Percentiles rank a stretch among this genome's conserved stretches.
Conservation (phyloP, 1,284 basidiomycete genomes). For the Austroboletus novae-zelandiae region DNA sequence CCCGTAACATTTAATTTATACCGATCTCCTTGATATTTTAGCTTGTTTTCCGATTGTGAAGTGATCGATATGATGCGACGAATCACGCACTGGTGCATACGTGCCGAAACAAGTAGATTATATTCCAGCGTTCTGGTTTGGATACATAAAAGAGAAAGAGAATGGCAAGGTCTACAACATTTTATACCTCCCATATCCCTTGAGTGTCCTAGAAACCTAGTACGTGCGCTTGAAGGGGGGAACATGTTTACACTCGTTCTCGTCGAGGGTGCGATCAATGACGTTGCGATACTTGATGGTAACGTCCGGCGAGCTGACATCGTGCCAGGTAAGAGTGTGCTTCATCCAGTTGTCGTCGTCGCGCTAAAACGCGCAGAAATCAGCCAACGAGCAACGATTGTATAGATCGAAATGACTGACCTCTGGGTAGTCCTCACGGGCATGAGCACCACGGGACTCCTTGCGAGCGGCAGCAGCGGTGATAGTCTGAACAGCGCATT, state of each 20-base stretch:
- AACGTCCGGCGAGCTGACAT: slow-evolving; percentile 76
- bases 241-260: slow-evolving; percentile 91
- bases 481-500: slow-evolving; percentile 95
- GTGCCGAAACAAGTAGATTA: slow-evolving; percentile 3
- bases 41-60: background rate
- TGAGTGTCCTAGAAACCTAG: slow-evolving; percentile 34
- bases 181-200: slow-evolving; percentile 1
- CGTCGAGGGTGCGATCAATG: slow-evolving; percentile 85
- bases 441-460: slow-evolving; percentile 97
- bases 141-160: slow-evolving; percentile 10
- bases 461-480: slow-evolving; percentile 93
- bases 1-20: too few species aligned
- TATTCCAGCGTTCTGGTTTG: slow-evolving; percentile 11
- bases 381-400: background rate
- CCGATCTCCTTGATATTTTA: background rate
- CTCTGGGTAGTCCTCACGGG: slow-evolving; percentile 93
- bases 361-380: slow-evolving; percentile 46
- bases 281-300: slow-evolving; percentile 89
- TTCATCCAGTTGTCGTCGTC: slow-evolving; percentile 94
- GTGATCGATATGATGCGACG: background rate
- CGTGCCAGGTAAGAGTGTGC: slow-evolving; percentile 86
- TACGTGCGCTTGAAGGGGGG: slow-evolving; percentile 89
- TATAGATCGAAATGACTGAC: slow-evolving; percentile 40
- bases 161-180: background rate
- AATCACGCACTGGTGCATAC: background rate